These are phyloP conservation scores for Coelastrella sp. DNA, from an alignment of 139 green algal species.

Conservation along the genomic window DNA sequence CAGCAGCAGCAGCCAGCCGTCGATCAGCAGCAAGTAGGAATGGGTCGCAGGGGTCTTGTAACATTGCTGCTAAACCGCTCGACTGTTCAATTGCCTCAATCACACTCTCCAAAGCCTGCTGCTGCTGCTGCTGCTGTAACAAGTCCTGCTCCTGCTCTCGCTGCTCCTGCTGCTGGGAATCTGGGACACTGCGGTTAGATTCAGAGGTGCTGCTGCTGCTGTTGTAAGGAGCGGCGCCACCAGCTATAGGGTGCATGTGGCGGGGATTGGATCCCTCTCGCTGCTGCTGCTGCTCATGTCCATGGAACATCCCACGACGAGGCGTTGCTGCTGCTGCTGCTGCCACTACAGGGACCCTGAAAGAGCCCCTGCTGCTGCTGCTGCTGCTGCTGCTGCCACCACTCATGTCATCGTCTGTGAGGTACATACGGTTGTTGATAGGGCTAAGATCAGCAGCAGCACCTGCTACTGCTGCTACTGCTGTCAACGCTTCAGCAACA, in stretches of 20 bases:
- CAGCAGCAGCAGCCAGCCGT: constrained; percentile 27
- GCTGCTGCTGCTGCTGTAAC: background rate
- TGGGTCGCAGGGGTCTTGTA: background rate
- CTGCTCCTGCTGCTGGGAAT: background rate
- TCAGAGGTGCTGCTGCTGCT: background rate
- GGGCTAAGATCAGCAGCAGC: no score
- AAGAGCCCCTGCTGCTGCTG: background rate
- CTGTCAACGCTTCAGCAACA: background rate
- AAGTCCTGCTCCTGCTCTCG: background rate
- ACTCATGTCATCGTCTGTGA: no score
- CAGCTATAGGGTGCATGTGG: no score
- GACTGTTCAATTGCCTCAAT: background rate
- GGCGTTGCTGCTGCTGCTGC: background rate
- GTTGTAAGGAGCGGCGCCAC: no score
- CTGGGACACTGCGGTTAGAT: background rate
- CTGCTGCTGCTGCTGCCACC: background rate
- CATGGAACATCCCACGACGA: background rate
- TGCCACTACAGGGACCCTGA: background rate
- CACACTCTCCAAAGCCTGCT: background rate
- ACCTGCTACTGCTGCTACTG: background rate
- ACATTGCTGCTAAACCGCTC: background rate
- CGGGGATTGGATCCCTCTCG: no score
- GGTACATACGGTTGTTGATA: no score
- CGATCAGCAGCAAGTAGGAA: background rate
- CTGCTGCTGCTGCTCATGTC: background rate